phyloP scores from a whole-genome alignment of 148 eudicot species.

The Mesembryanthemum crystallinum region DNA sequence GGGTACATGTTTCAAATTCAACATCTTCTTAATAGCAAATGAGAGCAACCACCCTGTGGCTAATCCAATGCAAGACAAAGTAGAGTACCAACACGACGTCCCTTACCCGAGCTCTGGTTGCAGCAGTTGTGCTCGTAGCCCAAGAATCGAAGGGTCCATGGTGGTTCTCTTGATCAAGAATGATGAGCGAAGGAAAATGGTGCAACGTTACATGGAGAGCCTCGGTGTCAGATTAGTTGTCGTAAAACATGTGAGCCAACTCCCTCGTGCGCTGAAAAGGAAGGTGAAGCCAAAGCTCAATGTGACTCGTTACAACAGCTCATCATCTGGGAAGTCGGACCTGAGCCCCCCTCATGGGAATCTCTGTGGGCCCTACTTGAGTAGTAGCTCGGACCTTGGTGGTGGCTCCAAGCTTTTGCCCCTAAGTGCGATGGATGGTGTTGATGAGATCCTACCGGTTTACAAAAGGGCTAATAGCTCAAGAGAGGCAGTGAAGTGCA shows the following conservation, averaged over 20 bases:
- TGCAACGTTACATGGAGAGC: slow-evolving; percentile 47
- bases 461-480: slow-evolving; percentile 18
- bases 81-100: slow-evolving; percentile 9
- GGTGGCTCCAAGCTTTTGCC: slow-evolving; percentile 33
- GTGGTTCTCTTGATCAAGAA: slow-evolving; percentile 59
- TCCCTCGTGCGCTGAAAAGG: slow-evolving; percentile 41
- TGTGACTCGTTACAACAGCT: slow-evolving; percentile 22
- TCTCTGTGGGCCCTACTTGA: slow-evolving; percentile 20
- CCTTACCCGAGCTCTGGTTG: slow-evolving; percentile 18
- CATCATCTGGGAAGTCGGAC: slow-evolving; percentile 42
- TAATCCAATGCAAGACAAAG: slow-evolving; percentile 7
- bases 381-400: slow-evolving; percentile 15
- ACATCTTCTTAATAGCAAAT: slow-evolving; percentile 38
- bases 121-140: slow-evolving; percentile 27
- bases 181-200: slow-evolving; percentile 43
- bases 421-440: slow-evolving; percentile 38
- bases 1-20: slow-evolving; percentile 77
- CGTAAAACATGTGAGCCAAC: slow-evolving; percentile 36
- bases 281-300: slow-evolving; percentile 36
- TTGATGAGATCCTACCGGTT: slow-evolving; percentile 18
- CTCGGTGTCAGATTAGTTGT: slow-evolving; percentile 45
- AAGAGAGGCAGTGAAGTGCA: slow-evolving; percentile 28
- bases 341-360: slow-evolving; percentile 17
- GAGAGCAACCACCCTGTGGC: slow-evolving; percentile 9
- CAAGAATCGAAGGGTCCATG: slow-evolving; percentile 39